These are phyloP conservation scores for Apiospora phragmitis DNA, from an alignment of 2,329 filamentous ascomycete species.

Conservation along the genomic window DNA sequence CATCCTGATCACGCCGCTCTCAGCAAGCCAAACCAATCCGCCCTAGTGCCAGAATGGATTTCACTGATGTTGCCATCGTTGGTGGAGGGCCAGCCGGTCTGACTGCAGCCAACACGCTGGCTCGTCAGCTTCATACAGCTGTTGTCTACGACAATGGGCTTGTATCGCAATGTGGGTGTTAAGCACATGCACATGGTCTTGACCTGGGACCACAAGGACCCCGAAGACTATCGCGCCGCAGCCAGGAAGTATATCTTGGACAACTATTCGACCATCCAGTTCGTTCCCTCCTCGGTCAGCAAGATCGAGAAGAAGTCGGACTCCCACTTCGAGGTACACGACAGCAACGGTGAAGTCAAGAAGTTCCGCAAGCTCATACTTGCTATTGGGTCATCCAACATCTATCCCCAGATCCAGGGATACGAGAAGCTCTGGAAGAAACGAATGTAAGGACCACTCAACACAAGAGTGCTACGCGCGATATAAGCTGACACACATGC, in stretches of 20 bases:
- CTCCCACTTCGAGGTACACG: not conserved
- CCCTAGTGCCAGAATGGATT: not conserved
- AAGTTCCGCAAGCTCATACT: not conserved
- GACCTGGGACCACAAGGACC: constrained; percentile 12
- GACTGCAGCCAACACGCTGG: constrained; percentile 35
- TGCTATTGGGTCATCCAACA: not conserved
- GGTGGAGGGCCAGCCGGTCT: constrained; percentile 45
- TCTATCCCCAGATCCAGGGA: not conserved
- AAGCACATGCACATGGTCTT: constrained; percentile 43
- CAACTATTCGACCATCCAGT: not conserved
- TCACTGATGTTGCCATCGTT: constrained; percentile 31
- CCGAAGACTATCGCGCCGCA: not conserved
- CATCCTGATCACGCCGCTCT: no score
- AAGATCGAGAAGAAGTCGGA: not conserved
- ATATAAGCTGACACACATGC: accelerated
- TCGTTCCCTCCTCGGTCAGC: not conserved
- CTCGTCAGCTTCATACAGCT: constrained; percentile 35
- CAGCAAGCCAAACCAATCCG: no score
- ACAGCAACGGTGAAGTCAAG: not conserved
- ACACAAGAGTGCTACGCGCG: not conserved
- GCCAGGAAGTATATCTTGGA: not conserved
- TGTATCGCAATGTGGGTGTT: constrained; percentile 41
- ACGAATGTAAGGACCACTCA: not conserved
- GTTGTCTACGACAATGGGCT: constrained; percentile 41
- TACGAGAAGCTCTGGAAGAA: not conserved